These are phyloP conservation scores for Pezicula rhizophila DNA, from an alignment of 2,329 filamentous ascomycete genomes.

Conservation along the genomic window DNA sequence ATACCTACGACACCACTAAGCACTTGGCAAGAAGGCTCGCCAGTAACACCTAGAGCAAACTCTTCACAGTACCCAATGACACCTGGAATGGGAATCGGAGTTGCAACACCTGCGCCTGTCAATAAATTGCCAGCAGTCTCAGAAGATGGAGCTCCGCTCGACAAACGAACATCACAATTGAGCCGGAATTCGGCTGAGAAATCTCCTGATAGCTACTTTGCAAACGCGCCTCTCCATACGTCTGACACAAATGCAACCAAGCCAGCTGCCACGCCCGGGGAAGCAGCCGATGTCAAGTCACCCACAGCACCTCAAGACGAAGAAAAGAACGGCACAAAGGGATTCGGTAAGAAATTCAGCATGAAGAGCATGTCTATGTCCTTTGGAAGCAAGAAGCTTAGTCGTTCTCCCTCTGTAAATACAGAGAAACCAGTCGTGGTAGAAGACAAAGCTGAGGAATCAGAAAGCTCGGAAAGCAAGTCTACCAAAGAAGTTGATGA, in stretches of 20 bases:
- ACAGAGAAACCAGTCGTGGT: conserved; percentile 67
- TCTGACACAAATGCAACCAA: conserved; percentile 37
- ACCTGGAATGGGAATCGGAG: conserved; percentile 71
- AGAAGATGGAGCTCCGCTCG: conserved; percentile 43
- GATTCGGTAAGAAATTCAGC: conserved; percentile 81
- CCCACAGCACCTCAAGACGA: conserved; percentile 34
- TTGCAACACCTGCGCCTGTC: conserved; percentile 58
- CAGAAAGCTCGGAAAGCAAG: conserved; percentile 49
- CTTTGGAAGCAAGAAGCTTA: conserved; percentile 79
- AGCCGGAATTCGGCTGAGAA: conserved; percentile 58
- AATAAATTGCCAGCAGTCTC: conserved; percentile 38
- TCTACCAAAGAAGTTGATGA: conserved; percentile 72
- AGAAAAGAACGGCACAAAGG: conserved; percentile 50
- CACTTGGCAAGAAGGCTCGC: conserved; percentile 37
- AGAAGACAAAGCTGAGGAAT: conserved; percentile 66
- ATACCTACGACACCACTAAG: conserved; percentile 38
- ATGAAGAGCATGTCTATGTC: conserved; percentile 60
- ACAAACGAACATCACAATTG: conserved; percentile 49
- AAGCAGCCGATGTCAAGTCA: not conserved
- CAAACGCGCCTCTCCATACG: conserved; percentile 45
- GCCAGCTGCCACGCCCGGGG: conserved; percentile 25
- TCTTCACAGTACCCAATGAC: conserved; percentile 59
- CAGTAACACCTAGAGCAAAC: conserved; percentile 57
- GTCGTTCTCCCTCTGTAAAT: conserved; percentile 58
- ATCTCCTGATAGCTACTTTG: conserved; percentile 67